These are phyloP conservation scores for Dothistroma septosporum DNA, from an alignment of 2,329 filamentous ascomycete genomes.

Conservation along the genomic window DNA sequence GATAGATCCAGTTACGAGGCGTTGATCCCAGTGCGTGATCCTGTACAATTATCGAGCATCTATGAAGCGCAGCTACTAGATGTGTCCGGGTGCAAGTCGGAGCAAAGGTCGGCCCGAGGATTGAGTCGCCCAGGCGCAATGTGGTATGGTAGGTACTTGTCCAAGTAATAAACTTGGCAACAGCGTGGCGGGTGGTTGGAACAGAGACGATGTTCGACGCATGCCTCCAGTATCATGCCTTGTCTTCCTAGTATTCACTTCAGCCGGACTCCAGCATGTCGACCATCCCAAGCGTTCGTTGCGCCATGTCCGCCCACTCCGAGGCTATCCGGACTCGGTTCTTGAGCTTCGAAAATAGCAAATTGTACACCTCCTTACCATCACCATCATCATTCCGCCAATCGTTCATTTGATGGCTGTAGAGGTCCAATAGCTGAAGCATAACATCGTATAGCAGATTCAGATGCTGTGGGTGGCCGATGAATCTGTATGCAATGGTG, in stretches of 20 bases:
- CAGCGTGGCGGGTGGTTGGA: background rate
- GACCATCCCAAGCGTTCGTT: constrained; percentile 81
- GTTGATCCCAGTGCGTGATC: no score
- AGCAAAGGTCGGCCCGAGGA: background rate
- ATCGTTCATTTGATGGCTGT: constrained; percentile 68
- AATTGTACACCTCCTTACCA: constrained; percentile 37
- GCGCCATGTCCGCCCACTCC: constrained; percentile 77
- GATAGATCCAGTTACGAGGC: no score
- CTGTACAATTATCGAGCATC: no score
- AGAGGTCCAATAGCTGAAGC: constrained; percentile 79
- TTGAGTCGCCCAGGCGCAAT: no score
- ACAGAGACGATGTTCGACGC: background rate
- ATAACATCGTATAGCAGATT: constrained; percentile 77
- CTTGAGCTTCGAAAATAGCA: constrained; percentile 65
- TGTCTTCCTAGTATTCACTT: constrained; percentile 6
- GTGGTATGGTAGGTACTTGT: no score
- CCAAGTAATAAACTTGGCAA: background rate
- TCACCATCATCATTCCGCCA: constrained; percentile 30
- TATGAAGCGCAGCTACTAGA: background rate
- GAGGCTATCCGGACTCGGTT: constrained; percentile 70
- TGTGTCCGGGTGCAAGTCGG: background rate
- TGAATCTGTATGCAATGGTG: constrained; percentile 74
- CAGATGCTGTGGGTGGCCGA: constrained; percentile 78
- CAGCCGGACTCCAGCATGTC: constrained; percentile 63
- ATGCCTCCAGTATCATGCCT: background rate